Evolutionary conservation across 106 monocot genomes (phyloP).

Genomic region (Narthecium ossifragum): DNA sequence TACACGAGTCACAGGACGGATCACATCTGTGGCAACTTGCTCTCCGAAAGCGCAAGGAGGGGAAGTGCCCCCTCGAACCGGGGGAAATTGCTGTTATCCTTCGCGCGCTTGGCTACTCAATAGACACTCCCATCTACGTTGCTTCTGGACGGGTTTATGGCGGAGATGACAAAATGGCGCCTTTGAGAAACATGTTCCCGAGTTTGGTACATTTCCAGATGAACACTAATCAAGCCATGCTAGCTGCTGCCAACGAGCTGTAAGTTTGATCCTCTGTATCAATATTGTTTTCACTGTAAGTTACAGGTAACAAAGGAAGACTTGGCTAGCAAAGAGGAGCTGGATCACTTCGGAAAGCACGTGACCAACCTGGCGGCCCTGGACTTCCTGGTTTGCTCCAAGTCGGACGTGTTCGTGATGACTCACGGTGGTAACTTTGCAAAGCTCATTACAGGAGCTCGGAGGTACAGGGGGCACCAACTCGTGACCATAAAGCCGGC

Average conservation of each 20-base stretch:
- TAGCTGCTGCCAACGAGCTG: no score
- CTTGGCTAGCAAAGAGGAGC: background rate
- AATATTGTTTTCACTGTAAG: no score
- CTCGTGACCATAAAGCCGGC: background rate
- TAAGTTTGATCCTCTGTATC: no score
- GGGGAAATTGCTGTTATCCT: no score
- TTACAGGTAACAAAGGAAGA: constrained; percentile 5
- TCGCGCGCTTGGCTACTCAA: no score
- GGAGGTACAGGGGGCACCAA: constrained; percentile 4
- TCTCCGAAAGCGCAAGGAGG: no score
- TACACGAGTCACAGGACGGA: no score
- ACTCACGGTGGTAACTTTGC: constrained; percentile 1
- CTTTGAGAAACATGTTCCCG: background rate
- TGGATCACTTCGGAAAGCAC: background rate
- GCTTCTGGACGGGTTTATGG: no score
- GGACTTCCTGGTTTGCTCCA: background rate
- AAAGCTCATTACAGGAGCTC: constrained; percentile 6
- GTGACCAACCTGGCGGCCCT: constrained; percentile 5
- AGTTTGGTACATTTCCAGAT: background rate
- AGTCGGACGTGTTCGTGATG: background rate
- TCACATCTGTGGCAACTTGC: no score
- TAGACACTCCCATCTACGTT: no score
- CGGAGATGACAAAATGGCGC: background rate
- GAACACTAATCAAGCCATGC: no score
- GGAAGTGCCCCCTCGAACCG: no score